Conservation (phyloP, 768 basidiomycete species). For the Russula griseocarnosa region DNA sequence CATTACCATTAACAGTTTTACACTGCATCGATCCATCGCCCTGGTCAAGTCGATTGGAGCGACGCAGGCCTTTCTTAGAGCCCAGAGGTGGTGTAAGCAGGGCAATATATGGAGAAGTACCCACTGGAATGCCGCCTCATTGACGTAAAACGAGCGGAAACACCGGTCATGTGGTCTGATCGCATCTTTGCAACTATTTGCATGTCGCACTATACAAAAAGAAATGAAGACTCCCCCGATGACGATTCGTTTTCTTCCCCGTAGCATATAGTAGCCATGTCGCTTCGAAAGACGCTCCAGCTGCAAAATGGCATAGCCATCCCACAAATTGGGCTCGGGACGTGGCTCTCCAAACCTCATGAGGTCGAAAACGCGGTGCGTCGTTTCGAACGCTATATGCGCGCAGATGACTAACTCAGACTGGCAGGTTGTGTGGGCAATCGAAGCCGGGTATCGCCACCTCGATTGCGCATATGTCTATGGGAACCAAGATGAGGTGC, state of each 20-base stretch:
- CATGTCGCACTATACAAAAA: background rate
- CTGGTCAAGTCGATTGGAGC: background rate
- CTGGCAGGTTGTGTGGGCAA: slow-evolving; percentile 65
- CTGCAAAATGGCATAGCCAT: slow-evolving; percentile 51
- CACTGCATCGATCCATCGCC: background rate
- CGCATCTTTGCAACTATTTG: background rate
- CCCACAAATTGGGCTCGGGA: slow-evolving; percentile 77
- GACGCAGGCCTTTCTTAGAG: background rate
- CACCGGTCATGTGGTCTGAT: background rate
- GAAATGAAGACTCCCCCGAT: no score
- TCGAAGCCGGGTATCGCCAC: slow-evolving; percentile 75
- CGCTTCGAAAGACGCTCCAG: slow-evolving; percentile 38
- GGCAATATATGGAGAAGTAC: background rate
- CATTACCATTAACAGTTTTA: background rate
- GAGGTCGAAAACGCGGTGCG: slow-evolving; percentile 72
- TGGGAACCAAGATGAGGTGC: slow-evolving; percentile 65
- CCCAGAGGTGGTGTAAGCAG: background rate
- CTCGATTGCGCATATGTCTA: slow-evolving; percentile 82
- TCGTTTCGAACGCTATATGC: background rate
- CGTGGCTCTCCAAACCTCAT: slow-evolving; percentile 70
- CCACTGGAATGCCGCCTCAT: background rate
- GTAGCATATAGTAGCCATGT: slow-evolving; percentile 36
- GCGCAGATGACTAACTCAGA: background rate
- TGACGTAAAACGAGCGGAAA: background rate
- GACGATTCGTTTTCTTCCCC: background rate